Evolutionary conservation across 2,329 filamentous ascomycete species (phyloP).

Genomic region (Botrytis hyacinthi): DNA sequence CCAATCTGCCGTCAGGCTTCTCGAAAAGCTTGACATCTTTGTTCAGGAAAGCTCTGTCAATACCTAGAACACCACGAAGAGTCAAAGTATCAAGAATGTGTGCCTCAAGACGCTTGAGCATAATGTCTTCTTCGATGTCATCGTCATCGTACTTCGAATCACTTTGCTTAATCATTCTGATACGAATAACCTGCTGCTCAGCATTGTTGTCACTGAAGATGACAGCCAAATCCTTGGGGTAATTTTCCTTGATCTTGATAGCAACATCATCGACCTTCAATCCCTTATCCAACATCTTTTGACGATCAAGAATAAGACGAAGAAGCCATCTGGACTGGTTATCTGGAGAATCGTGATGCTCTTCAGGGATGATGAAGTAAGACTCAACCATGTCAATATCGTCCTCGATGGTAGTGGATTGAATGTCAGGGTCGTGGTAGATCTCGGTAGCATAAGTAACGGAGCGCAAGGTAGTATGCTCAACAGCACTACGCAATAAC

Average conservation of each 20-base stretch:
- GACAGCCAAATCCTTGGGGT: conserved; percentile 79
- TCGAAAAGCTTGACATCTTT: conserved; percentile 69
- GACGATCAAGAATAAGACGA: conserved; percentile 87
- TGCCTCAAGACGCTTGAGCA: conserved; percentile 86
- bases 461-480: conserved; percentile 90
- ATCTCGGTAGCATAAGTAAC: conserved; percentile 92
- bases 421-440: conserved; percentile 92
- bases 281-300: conserved; percentile 93
- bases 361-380: conserved; percentile 91
- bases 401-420: conserved; percentile 78
- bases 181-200: conserved; percentile 89
- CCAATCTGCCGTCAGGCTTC: conserved; percentile 67
- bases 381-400: conserved; percentile 95
- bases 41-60: conserved; percentile 92
- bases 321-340: conserved; percentile 93
- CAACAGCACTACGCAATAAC: conserved; percentile 80
- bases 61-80: conserved; percentile 82
- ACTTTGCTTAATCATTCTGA: conserved; percentile 71
- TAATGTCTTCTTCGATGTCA: conserved; percentile 80
- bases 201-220: conserved; percentile 99
- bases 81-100: conserved; percentile 90
- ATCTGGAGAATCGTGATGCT: conserved; percentile 58
- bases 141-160: conserved; percentile 73
- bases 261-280: conserved; percentile 91
- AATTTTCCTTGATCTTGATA: conserved; percentile 82